Evolutionary conservation across 2,329 filamentous ascomycete genomes (phyloP).

Genomic region (Aspergillus floridensis): DNA sequence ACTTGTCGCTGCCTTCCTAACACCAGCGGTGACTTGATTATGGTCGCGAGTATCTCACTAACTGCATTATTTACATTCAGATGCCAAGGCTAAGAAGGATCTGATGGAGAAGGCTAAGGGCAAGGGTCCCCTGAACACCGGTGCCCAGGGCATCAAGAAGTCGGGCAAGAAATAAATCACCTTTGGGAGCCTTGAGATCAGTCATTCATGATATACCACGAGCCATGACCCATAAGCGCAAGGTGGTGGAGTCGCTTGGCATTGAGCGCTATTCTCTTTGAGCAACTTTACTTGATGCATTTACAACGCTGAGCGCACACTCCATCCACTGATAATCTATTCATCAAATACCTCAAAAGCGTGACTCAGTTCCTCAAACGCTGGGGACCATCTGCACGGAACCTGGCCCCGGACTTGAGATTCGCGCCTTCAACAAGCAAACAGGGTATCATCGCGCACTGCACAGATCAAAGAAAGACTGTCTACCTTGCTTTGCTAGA

Average conservation of each 20-base stretch:
- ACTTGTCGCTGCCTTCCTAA: not conserved
- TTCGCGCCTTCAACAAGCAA: constrained; percentile 7
- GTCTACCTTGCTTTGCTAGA: constrained; percentile 17
- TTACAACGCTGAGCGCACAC: not conserved
- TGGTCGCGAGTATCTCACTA: constrained; percentile 6
- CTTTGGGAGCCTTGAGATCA: not conserved
- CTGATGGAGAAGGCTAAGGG: constrained; percentile 76
- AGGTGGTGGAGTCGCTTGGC: constrained; percentile 14
- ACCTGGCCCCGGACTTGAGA: constrained; percentile 1
- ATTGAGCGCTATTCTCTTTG: constrained; percentile 16
- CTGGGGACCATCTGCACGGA: not conserved
- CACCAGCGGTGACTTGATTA: no score
- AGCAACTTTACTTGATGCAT: constrained; percentile 14
- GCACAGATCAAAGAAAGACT: constrained; percentile 7
- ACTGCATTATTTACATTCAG: constrained; percentile 42
- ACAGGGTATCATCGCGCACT: constrained; percentile 16
- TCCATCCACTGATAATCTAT: constrained; percentile 1
- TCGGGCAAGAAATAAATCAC: constrained; percentile 82
- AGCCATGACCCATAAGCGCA: constrained; percentile 22
- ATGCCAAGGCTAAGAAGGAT: constrained; percentile 82
- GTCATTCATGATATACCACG: constrained; percentile 23
- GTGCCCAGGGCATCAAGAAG: constrained; percentile 92
- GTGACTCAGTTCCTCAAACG: not conserved
- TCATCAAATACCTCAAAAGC: not conserved
- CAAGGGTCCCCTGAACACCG: constrained; percentile 84